A percentile compares a stretch with the other conserved stretches of the same genome.
phyloP scores from a whole-genome alignment of 768 basidiomycete species.

The Pholiota microspora region DNA sequence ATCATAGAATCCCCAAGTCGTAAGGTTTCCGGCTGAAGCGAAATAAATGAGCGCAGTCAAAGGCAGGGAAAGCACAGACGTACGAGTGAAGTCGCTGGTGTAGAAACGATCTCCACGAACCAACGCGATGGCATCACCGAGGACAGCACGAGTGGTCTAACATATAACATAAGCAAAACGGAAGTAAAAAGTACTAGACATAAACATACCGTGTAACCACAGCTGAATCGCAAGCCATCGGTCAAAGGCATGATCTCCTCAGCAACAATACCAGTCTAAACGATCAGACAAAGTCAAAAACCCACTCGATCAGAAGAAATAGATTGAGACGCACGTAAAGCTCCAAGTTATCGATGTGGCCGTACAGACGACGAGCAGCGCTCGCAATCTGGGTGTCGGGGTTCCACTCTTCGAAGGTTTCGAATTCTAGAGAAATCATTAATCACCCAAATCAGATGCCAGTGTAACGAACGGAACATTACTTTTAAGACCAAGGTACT shows the following conservation, averaged over 20 bases:
- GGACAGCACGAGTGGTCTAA: slow-evolving; percentile 45
- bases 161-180: not conserved
- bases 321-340: slow-evolving; percentile 25
- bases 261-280: slow-evolving; percentile 28
- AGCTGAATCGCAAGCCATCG: slow-evolving; percentile 25
- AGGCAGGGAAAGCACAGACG: slow-evolving; percentile 9
- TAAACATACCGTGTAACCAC: slow-evolving; percentile 27
- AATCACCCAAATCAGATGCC: too few relatives aligned
- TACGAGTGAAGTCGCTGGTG: slow-evolving; percentile 51
- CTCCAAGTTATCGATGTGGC: slow-evolving; percentile 33
- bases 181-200: not conserved
- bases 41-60: not conserved
- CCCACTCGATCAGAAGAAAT: not conserved
- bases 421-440: slow-evolving; percentile 32
- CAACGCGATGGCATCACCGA: slow-evolving; percentile 53
- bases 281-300: not conserved
- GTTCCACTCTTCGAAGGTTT: slow-evolving; percentile 56
- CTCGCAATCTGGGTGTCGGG: slow-evolving; percentile 21
- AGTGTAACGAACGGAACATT: slow-evolving; percentile 7
- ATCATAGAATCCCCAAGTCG: slow-evolving; percentile 52
- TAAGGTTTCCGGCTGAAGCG: slow-evolving; percentile 38
- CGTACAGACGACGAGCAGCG: slow-evolving; percentile 30
- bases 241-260: slow-evolving; percentile 31
- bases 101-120: slow-evolving; percentile 54
- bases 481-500: slow-evolving; percentile 47